Evolutionary conservation across 176 grass and related monocot genomes (phyloP).

Genomic region (Elaeis guineensis): DNA sequence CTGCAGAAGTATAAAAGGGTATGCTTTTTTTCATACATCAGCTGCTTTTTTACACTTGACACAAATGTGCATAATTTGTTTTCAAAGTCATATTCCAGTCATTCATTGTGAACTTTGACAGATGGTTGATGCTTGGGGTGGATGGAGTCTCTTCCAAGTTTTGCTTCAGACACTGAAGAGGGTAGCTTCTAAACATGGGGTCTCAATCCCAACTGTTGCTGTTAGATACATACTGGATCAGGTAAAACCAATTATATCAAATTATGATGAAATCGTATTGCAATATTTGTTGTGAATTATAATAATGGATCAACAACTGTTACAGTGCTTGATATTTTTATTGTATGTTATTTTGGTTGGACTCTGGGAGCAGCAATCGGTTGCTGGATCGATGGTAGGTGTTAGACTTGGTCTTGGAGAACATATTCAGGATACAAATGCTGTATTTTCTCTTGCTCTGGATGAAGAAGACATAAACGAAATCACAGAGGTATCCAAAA

Average conservation of each 20-base stretch:
- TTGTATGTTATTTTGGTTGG: neutral
- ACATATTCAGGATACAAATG: constrained; percentile 72
- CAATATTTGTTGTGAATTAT: neutral
- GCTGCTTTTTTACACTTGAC: no score
- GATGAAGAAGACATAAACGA: constrained; percentile 78
- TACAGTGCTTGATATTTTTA: neutral
- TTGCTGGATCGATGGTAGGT: constrained; percentile 91
- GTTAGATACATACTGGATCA: constrained; percentile 87
- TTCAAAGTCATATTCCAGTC: no score
- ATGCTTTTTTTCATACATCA: neutral
- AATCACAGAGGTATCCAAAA: constrained; percentile 53
- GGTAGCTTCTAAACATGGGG: constrained; percentile 86
- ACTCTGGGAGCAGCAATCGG: constrained; percentile 35
- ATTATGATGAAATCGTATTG: neutral
- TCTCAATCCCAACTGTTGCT: constrained; percentile 66
- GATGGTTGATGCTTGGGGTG: constrained; percentile 93
- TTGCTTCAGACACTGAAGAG: constrained; percentile 80
- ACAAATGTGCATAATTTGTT: no score
- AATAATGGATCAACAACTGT: no score
- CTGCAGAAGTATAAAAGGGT: constrained; percentile 92
- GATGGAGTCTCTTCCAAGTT: constrained; percentile 83
- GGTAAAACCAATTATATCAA: constrained; percentile 26
- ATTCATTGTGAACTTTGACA: constrained; percentile 13
- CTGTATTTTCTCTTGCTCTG: constrained; percentile 60
- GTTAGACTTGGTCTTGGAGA: constrained; percentile 75